Conservation (phyloP, 1,139 yeast genomes). For the Blastobotrys buckinghamii region DNA sequence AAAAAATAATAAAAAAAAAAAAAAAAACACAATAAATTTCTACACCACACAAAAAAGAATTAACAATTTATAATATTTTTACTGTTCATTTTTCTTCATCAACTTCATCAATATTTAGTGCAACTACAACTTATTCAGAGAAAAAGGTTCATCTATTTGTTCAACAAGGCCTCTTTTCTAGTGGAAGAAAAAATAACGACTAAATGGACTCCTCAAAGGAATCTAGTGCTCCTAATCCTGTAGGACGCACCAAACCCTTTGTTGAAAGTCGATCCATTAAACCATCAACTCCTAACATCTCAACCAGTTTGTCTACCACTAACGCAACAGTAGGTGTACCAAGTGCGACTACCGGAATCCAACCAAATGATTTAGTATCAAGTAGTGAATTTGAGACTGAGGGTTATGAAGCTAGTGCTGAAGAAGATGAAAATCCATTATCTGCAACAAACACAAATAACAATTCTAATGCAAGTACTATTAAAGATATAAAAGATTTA, state of each 20-base stretch:
- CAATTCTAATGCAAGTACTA: background rate
- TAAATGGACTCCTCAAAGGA: background rate
- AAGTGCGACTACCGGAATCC: background rate
- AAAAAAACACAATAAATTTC: too few species aligned
- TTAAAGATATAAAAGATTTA: background rate
- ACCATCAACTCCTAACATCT: background rate
- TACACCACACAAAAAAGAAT: too few species aligned
- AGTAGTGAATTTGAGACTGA: conserved; percentile 8
- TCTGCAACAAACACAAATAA: background rate
- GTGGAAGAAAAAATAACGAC: too few species aligned
- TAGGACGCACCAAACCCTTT: conserved; percentile 8
- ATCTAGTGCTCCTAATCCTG: background rate
- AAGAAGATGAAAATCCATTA: conserved; percentile 8
- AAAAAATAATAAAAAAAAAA: too few species aligned
- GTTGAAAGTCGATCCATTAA: conserved; percentile 7
- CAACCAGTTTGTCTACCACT: background rate
- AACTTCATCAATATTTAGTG: too few species aligned
- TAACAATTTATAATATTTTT: too few species aligned
- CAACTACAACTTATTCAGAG: background rate
- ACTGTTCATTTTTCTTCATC: too few species aligned
- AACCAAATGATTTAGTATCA: background rate
- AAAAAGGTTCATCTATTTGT: too few species aligned
- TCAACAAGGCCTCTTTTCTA: too few species aligned
- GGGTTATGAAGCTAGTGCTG: conserved; percentile 5
- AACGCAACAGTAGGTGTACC: background rate